Base-by-base conservation (phyloP, 495 filamentous ascomycete genomes). In the Glonium stellatum region DNA sequence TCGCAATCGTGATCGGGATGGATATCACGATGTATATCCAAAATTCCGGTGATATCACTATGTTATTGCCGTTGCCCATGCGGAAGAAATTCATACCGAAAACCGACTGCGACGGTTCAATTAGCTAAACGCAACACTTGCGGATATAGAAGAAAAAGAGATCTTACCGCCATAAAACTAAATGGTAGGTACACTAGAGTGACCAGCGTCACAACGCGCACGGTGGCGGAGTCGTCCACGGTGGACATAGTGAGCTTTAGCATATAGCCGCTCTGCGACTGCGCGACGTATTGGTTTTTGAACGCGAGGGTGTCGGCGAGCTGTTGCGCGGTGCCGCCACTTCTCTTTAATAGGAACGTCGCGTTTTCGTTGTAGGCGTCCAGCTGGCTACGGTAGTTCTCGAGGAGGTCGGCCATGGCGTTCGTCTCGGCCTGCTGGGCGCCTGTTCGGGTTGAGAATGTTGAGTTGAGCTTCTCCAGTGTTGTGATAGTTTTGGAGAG, bases 101-200 rank as follows among this genome's bases (percentile, higher is more conserved):
- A 18, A 44, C 10, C 4, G 39, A 15, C 39, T 44, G 13, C 39
- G 13, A 44, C 39, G 13, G 13, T 44, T 44, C 39, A 31, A 31
- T 44, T 44, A 13, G 13, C 4, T 11, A 44, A 44, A 18, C 2
- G 39, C 12, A 44, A 18, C 39, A 4, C 39, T 13, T 15, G 18
- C 18, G 4, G 39, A 11, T 18, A 31, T 6, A 31, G 3, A 31
- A 31, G 27, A 18, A 44, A 42, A 27, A 5, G 58, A n/a, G 3
- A 18, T 73, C 75, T 68, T 64, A 79, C 76, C 2, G 75, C 75
- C 34, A 75, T 69, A 60, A 78, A 78, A 2, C 74, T 74, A 10
- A 73, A 65, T 0, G 77, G 77, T 12, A 79, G 67, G 62, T 78
- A 79, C 0, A 78, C 63, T 52, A 79, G 55, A 1, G 75, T 74